Evolutionary conservation across 2,329 filamentous ascomycete genomes (phyloP), one percentile per base, ranked within the genome.

Genomic region (Pseudocercospora cruenta): DNA sequence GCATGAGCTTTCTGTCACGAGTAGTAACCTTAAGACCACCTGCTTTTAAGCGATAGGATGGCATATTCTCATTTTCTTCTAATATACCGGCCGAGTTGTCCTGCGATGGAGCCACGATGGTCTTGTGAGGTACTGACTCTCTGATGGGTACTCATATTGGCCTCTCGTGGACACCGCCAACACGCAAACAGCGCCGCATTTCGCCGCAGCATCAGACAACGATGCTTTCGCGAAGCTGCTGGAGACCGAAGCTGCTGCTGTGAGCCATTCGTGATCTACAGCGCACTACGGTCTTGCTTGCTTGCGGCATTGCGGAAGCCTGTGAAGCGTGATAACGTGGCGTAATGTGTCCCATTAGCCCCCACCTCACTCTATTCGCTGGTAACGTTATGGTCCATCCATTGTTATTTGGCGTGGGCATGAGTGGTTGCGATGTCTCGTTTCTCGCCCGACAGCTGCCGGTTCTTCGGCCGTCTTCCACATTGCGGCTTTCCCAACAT

Each of bases 391-490:
- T 61, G 58, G 61, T 62, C 63, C 51, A 66, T 58, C 43, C 59
- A 36, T 58, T 64, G 65, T 65, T 64, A 51, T 63, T 63, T 67
- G 55, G 58, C 63, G 60, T 67, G 54, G 54, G 63, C 62, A 63
- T 63, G 63, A 63, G 43, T 63, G 63, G 64, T 53, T 64, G 60
- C 64, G 21, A 64, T 67, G 66, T 64, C 47, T 63, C 58, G 31
- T 60, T 60, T 36, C 58, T 60, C 49, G 55, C 63, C 65, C 62
- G 64, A 39, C 54, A 61, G 53, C 58, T 68, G 68, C 67, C 69
- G 69, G 43, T 49, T 67, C 69, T 71, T 64, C 69, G 69, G 67
- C 51, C 63, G 57, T 63, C 60, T 54, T 61, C 58, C 33, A 26
- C 39, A 55, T 62, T 57, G 55, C n/a, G 19, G 19, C 26, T n/a